A percentile compares a stretch with the other conserved stretches of the same genome.
Conservation (phyloP, 306 rosid genomes). For the Clitoria ternatea region DNA sequence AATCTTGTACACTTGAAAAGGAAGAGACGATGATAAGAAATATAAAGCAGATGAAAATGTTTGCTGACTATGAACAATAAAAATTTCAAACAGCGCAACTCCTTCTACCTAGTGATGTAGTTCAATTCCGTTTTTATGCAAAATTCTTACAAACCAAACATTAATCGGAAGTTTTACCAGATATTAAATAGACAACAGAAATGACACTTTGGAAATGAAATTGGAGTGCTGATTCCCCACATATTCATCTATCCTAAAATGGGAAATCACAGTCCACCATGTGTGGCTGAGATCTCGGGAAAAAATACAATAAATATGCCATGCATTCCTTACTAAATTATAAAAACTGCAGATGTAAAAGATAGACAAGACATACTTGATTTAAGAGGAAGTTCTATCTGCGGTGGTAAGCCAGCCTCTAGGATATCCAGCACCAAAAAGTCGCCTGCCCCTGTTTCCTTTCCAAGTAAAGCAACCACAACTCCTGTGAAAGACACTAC, state of each 20-base stretch:
- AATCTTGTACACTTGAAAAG: not conserved
- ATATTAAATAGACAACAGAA: conserved; percentile 2
- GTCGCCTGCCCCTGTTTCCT: conserved; percentile 66
- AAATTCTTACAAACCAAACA: no score
- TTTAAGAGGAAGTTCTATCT: conserved; percentile 64
- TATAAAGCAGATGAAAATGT: not conserved
- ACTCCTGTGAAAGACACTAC: conserved; percentile 46
- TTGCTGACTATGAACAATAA: not conserved
- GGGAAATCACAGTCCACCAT: not conserved
- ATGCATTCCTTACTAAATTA: conserved; percentile 8
- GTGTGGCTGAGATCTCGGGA: not conserved
- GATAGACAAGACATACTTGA: conserved; percentile 45
- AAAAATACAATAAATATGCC: not conserved
- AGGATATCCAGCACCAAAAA: conserved; percentile 76
- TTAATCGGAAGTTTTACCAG: no score
- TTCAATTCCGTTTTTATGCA: no score
- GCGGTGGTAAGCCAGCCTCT: conserved; percentile 93
- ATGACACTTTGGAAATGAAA: conserved; percentile 10
- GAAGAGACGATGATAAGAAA: not conserved
- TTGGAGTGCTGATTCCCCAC: conserved; percentile 14
- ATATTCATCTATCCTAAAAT: not conserved
- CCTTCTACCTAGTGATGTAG: no score
- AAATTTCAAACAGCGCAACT: conserved; percentile 8
- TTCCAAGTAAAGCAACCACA: conserved; percentile 79
- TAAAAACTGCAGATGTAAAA: conserved; percentile 19